Base-by-base conservation (phyloP, 106 monocot species). In the Gastrodia elata region DNA sequence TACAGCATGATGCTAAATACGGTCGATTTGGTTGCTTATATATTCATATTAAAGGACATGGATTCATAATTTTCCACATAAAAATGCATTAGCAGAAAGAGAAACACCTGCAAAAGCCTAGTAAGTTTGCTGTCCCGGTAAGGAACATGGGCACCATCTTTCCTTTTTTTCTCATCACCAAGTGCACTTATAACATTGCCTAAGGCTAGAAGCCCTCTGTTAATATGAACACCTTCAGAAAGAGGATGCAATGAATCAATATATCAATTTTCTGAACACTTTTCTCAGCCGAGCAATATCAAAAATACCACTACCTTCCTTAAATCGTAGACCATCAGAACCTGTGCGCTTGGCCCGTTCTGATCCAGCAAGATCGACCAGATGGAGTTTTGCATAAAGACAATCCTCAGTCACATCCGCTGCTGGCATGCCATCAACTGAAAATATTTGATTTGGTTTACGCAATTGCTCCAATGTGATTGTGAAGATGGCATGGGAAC, bases 111-210 rank as follows among this genome's bases (percentile, higher is more conserved):
- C 81, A 98, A 82, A 58, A 98, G 88, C 20, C 97, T 80, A 37
- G 97, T 98, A 44, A 98, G 90, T 76, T 98, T 98, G 90, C 97
- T 98, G 75, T 98, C 97, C 74, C 97, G 93, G 37, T 98, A 98
- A 74, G 97, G 97, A 86, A 98, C 93, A 82, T 98, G 97, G 40
- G 79, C 72, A 38, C 90, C 93, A 83, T 98, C 97, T 91, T 93
- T 93, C 56, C 97, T 79, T 44, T 91, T 98, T 71, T 98, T 98
- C 73, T 98, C 93, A 85, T 98, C 93, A 32, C 97, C 97, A 72
- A 98, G 88, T 57, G 97, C 97, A 82, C 97, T 98, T 70, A 98
- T 98, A 43, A 98, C 97, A 84, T 98, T 98, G 34, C 97, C 97
- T 82, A 98, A 87, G 49, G 97, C 97, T 65, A 98, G 78, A 67